Conservation (phyloP, 805 yeast genomes). For the Yamadazyma endophytica region DNA sequence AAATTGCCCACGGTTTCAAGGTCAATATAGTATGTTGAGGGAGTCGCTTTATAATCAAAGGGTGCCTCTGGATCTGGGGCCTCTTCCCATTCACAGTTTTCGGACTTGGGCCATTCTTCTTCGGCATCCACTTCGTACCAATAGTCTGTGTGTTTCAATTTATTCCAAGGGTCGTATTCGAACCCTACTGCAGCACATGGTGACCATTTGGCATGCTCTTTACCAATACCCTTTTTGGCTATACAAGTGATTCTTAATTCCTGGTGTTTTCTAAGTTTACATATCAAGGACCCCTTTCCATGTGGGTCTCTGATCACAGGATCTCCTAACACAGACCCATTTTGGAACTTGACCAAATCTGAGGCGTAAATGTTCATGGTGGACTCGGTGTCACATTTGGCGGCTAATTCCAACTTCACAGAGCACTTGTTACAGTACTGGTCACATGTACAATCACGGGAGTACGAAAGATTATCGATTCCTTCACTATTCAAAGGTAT, state of each 20-base stretch:
- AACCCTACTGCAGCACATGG: conserved; percentile 95
- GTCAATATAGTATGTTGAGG: conserved; percentile 77
- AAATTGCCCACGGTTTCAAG: conserved; percentile 91
- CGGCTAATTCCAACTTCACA: conserved; percentile 79
- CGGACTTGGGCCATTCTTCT: conserved; percentile 89
- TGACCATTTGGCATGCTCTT: conserved; percentile 98
- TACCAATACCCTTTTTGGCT: conserved; percentile 95
- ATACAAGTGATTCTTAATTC: conserved; percentile 85
- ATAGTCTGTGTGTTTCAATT: conserved; percentile 88
- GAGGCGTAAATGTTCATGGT: conserved; percentile 88
- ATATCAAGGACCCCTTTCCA: conserved; percentile 81
- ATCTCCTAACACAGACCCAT: conserved; percentile 57
- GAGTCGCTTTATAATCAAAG: conserved; percentile 81
- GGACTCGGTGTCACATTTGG: conserved; percentile 83
- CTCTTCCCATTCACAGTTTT: conserved; percentile 94
- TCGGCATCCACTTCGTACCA: conserved; percentile 93
- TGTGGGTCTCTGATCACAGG: conserved; percentile 81
- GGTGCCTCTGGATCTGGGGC: conserved; percentile 83
- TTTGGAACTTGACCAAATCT: conserved; percentile 52
- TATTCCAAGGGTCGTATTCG: conserved; percentile 99
- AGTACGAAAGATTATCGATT: conserved; percentile 78
- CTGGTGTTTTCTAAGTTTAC: conserved; percentile 89
- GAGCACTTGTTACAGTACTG: conserved; percentile 95
- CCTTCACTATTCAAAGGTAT: conserved; percentile 84
- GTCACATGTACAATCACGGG: conserved; percentile 97